A percentile compares a stretch with the other conserved stretches of the same genome.
phyloP scores from a whole-genome alignment of 352 stramenopile species.

The Phytophthora chlamydospora region DNA sequence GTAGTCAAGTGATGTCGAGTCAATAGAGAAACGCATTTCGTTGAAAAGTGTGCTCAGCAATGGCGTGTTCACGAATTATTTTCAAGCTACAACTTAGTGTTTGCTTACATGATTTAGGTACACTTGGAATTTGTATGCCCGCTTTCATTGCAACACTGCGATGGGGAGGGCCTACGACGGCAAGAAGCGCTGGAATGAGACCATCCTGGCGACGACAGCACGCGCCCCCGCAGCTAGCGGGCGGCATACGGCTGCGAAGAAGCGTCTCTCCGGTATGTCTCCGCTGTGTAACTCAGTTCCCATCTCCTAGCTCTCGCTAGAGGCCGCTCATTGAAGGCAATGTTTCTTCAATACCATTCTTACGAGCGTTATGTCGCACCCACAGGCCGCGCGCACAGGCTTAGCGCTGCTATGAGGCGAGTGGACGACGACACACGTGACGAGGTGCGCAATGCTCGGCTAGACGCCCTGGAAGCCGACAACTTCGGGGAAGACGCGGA shows the following conservation, averaged over 20 bases:
- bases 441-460: constrained; percentile 82
- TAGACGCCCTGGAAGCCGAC: constrained; percentile 90
- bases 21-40: constrained; percentile 16
- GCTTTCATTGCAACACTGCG: background rate
- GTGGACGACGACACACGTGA: constrained; percentile 86
- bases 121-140: constrained; percentile 16
- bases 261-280: constrained; percentile 65
- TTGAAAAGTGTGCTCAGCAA: too few relatives aligned
- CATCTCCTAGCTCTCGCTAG: constrained; percentile 5
- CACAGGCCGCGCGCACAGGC: constrained; percentile 70
- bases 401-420: constrained; percentile 84
- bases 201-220: constrained; percentile 59
- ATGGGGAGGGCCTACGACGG: constrained; percentile 85
- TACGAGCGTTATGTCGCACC: constrained; percentile 11
- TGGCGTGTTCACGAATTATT: too few relatives aligned
- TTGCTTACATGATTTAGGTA: constrained; percentile 15
- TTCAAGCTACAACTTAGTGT: too few relatives aligned
- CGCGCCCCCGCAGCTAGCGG: constrained; percentile 7
- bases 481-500: constrained; percentile 83
- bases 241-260: constrained; percentile 40
- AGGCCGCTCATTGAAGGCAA: background rate
- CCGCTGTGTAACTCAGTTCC: constrained; percentile 1
- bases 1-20: constrained; percentile 36
- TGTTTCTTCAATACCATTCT: constrained; percentile 7
- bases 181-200: constrained; percentile 89